These are phyloP conservation scores for Cyclocybe cylindracea DNA, from an alignment of 768 basidiomycete species.

Conservation along the genomic window DNA sequence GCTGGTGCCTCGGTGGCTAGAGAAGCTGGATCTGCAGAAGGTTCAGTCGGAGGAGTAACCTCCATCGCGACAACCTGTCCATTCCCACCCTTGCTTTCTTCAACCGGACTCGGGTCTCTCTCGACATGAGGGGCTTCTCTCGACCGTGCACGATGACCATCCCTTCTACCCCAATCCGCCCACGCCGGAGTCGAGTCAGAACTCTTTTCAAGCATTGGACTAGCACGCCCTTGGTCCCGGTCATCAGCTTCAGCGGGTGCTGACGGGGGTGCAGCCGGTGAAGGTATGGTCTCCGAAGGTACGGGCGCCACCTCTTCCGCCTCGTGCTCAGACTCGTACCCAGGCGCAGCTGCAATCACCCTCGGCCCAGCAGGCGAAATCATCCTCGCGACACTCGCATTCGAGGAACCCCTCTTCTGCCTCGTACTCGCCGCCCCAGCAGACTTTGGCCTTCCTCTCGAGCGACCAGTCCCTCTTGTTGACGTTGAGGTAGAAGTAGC, in stretches of 20 bases:
- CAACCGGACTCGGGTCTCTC: no score
- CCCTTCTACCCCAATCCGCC: no score
- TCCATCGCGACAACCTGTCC: not conserved
- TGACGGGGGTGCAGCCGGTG: no score
- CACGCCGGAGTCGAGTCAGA: no score
- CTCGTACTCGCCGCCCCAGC: not conserved
- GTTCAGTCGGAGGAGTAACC: not conserved
- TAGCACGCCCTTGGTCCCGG: no score
- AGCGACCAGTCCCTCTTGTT: not conserved
- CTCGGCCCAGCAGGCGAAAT: slow-evolving; percentile 22
- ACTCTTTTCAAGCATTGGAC: no score
- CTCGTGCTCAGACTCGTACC: slow-evolving; percentile 8
- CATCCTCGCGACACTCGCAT: slow-evolving; percentile 14
- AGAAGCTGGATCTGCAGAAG: no score
- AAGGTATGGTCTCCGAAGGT: no score
- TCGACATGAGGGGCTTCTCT: no score
- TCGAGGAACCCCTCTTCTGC: not conserved
- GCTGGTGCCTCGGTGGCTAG: no score
- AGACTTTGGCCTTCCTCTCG: slow-evolving; percentile 1
- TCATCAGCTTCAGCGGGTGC: no score
- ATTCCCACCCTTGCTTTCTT: not conserved
- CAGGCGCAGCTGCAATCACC: slow-evolving; percentile 5
- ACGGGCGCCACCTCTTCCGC: not conserved
- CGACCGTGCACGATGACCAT: no score
- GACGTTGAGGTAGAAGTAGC: not conserved